Evolutionary conservation across 2,329 filamentous ascomycete species (phyloP).

Genomic region (Zasmidium citrigriseum): DNA sequence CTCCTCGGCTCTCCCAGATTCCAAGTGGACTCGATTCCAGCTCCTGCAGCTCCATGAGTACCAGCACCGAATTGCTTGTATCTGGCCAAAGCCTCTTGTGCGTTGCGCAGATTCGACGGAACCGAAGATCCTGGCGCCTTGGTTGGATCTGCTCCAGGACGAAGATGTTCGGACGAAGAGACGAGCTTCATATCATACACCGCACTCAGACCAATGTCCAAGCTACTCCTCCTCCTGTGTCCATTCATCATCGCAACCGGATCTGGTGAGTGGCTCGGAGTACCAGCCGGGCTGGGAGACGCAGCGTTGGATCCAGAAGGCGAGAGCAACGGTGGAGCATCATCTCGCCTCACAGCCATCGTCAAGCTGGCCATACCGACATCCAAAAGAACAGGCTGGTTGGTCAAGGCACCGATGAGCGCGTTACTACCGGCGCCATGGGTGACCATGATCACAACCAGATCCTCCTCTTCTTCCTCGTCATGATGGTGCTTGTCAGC

Average conservation of each 20-base stretch:
- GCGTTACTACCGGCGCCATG: constrained; percentile 97
- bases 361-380: constrained; percentile 89
- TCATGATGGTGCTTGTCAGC: constrained; percentile 35
- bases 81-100: constrained; percentile 19
- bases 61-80: constrained; percentile 21
- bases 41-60: constrained; percentile 16
- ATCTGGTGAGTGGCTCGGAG: constrained; percentile 23
- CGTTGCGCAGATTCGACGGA: constrained; percentile 14
- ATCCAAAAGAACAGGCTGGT: constrained; percentile 87
- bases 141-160: constrained; percentile 49
- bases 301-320: constrained; percentile 3
- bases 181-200: constrained; percentile 73
- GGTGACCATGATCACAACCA: constrained; percentile 84
- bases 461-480: constrained; percentile 64
- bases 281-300: not conserved
- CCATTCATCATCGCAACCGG: constrained; percentile 18
- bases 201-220: constrained; percentile 51
- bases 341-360: constrained; percentile 69
- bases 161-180: constrained; percentile 74
- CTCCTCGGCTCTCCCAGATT: constrained; percentile 24
- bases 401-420: constrained; percentile 85
- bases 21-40: constrained; percentile 20
- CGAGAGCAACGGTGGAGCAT: constrained; percentile 25
- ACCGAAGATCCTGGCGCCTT: constrained; percentile 20
- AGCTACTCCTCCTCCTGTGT: constrained; percentile 41